Evolutionary conservation across 1,139 yeast species (phyloP), one percentile per base, ranked within the genome.

Genomic region (Diutina pseudorugosa): DNA sequence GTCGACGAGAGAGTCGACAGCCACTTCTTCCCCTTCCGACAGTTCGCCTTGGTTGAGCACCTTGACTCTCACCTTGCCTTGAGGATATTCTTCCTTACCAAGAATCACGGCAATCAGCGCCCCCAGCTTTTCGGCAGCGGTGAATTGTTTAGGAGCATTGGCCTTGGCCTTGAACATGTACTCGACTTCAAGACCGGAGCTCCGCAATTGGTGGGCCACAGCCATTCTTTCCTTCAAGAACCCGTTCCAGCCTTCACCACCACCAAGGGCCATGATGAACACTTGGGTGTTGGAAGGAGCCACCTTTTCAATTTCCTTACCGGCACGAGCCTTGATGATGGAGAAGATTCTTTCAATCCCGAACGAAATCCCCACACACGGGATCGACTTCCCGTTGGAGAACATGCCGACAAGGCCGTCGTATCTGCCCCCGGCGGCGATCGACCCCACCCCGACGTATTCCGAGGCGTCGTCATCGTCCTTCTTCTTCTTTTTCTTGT

Each of bases 371-470:
- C 98, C 98, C 52, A 93, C 95, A 75, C 98, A 93, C 23, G 98
- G 98, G 62, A 93, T 90, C 27, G 93, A 85, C 70, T 90, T 89
- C 59, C 93, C 93, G 63, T 82, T 83, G 57, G 96, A 84, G 68
- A 93, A 93, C 98, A 93, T 93, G 59, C 96, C 96, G 40, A 93
- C 98, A 57, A 93, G 78, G 61, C 86, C 85, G 67, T 93, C 98
- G 69, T 93, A 93, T 69, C 98, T 87, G 59, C 98, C 98, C 71
- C 98, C 98, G 49, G 96, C 98, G 54, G 96, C 96, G 61, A 93
- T 89, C 8, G 98, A 91, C 30, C 98, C 98, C 52, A 93, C 97
- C 61, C 98, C 98, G 51, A 93, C 98, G 62, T 86, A 89, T 58
- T 89, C 98, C 52, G 95, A 86, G 53, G 96, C 96, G 69, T 93